phyloP scores from a whole-genome alignment of 1,284 basidiomycete species.

The Malassezia pachydermatis region DNA sequence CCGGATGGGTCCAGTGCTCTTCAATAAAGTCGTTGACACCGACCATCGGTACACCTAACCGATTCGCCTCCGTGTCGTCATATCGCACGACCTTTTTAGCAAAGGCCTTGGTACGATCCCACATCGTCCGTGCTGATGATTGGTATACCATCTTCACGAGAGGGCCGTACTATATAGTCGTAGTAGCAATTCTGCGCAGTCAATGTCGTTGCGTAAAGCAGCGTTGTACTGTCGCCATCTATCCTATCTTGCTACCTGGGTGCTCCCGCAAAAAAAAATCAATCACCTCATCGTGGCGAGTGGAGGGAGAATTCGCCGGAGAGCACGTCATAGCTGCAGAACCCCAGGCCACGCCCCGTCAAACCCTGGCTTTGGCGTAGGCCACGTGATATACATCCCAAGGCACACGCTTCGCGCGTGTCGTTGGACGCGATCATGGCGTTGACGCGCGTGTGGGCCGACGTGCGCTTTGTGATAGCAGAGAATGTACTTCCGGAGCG shows the following conservation, averaged over 20 bases:
- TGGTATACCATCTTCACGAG: background rate
- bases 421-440: background rate
- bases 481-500: conserved; percentile 1
- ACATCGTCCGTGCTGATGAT: background rate
- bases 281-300: conserved; percentile 6
- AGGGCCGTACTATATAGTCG: too few species aligned
- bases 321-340: conserved; percentile 10
- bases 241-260: too few species aligned
- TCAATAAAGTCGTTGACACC: conserved; percentile 34
- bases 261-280: background rate
- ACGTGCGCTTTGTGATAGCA: conserved; percentile 3
- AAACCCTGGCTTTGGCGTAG: background rate
- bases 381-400: background rate
- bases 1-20: conserved; percentile 26
- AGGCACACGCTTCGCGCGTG: background rate
- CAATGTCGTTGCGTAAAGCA: too few species aligned
- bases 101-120: background rate
- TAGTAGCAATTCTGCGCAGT: too few species aligned
- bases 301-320: background rate
- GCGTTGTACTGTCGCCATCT: too few species aligned
- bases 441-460: background rate
- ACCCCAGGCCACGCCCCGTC: background rate
- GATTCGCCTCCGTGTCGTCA: conserved; percentile 39
- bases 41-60: conserved; percentile 43
- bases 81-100: conserved; percentile 28